These are phyloP conservation scores for Fomitopsis betulina DNA, from an alignment of 1,284 basidiomycete genomes.

Conservation along the genomic window DNA sequence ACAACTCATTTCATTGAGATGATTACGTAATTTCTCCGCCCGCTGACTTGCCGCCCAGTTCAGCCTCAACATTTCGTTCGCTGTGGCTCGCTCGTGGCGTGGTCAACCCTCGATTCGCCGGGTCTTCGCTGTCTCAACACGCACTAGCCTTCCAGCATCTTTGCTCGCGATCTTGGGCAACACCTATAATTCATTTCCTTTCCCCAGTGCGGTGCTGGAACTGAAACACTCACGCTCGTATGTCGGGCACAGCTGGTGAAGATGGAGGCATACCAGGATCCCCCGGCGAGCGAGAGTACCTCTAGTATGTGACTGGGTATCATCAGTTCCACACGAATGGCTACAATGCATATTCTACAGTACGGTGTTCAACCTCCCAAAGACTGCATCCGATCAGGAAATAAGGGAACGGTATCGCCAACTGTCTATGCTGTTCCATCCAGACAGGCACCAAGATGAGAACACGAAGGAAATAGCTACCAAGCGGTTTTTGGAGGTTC, in stretches of 20 bases:
- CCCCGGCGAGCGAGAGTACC: conserved; percentile 13
- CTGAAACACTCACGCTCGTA: background rate
- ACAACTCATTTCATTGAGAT: background rate
- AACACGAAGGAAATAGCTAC: conserved; percentile 55
- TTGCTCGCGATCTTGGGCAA: too few relatives aligned
- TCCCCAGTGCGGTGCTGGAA: too few relatives aligned
- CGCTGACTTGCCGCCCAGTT: background rate
- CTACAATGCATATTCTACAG: conserved; percentile 27
- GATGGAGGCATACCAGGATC: conserved; percentile 3
- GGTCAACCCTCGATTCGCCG: too few relatives aligned
- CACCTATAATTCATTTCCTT: too few relatives aligned
- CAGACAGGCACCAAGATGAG: conserved; percentile 75
- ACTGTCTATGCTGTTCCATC: conserved; percentile 79
- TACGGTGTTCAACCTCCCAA: conserved; percentile 64
- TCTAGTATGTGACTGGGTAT: conserved; percentile 14
- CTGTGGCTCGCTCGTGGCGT: background rate
- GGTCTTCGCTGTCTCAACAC: background rate
- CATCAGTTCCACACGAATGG: background rate
- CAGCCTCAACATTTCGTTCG: background rate
- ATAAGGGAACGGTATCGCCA: conserved; percentile 70
- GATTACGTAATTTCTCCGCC: background rate
- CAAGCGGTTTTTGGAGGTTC: conserved; percentile 66
- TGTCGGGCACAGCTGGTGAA: conserved; percentile 1
- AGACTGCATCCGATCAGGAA: conserved; percentile 57
- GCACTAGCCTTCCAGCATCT: background rate